These are phyloP conservation scores for Litchi chinensis DNA, from an alignment of 345 rosid genomes.

Conservation along the genomic window DNA sequence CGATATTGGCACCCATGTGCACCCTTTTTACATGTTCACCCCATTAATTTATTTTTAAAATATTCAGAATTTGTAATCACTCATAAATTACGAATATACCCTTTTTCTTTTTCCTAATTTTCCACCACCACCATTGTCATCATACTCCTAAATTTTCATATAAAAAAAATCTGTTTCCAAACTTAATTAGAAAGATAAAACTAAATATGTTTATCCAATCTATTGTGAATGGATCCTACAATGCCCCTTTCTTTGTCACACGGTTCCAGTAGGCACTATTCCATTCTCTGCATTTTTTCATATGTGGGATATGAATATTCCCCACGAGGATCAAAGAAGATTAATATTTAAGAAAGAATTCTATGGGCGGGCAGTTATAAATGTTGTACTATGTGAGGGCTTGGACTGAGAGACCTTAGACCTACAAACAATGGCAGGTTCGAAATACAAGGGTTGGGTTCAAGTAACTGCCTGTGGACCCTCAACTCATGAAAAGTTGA, in stretches of 20 bases:
- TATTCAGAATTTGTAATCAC: too few species aligned
- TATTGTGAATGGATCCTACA: too few species aligned
- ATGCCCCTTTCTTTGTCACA: too few species aligned
- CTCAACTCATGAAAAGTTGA: slow-evolving; percentile 44
- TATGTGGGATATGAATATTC: slow-evolving; percentile 48
- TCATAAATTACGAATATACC: too few species aligned
- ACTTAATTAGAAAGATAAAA: slow-evolving; percentile 45
- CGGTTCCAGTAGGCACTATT: too few species aligned
- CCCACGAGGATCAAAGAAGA: slow-evolving; percentile 52
- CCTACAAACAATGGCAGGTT: slow-evolving; percentile 77
- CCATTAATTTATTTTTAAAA: too few species aligned
- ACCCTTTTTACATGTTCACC: too few species aligned
- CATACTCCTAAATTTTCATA: too few species aligned
- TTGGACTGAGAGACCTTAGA: slow-evolving; percentile 77
- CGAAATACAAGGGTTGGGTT: slow-evolving; percentile 67
- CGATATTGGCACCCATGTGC: too few species aligned
- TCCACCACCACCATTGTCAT: too few species aligned
- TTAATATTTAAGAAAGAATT: slow-evolving; percentile 65
- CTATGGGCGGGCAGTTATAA: slow-evolving; percentile 59
- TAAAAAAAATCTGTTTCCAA: slow-evolving; percentile 22
- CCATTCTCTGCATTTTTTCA: slow-evolving; percentile 24
- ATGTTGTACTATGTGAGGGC: slow-evolving; percentile 77
- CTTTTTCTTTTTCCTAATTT: too few species aligned
- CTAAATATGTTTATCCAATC: too few species aligned
- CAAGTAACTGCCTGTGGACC: slow-evolving; percentile 55